Percentiles rank a stretch among this genome's conserved stretches.
These are phyloP conservation scores for Plantago coronopus DNA, from an alignment of 305 asterid species.

Conservation along the genomic window DNA sequence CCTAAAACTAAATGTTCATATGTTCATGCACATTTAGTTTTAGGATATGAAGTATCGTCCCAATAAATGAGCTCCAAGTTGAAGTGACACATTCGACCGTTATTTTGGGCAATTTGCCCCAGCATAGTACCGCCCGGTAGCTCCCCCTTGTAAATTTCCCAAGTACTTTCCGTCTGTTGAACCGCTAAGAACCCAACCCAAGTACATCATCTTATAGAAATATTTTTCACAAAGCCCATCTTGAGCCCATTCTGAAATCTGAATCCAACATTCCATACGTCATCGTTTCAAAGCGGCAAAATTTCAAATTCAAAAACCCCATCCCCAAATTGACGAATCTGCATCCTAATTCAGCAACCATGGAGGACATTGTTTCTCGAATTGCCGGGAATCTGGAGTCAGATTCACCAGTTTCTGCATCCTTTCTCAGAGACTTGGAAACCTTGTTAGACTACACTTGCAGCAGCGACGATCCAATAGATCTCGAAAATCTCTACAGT, in stretches of 20 bases:
- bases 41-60: too few relatives aligned
- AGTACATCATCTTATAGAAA: too few relatives aligned
- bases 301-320: background rate
- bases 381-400: conserved; percentile 56
- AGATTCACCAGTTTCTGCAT: conserved; percentile 41
- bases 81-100: too few relatives aligned
- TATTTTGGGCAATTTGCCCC: too few relatives aligned
- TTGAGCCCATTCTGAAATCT: background rate
- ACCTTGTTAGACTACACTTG: conserved; percentile 51
- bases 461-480: conserved; percentile 48
- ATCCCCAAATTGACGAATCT: background rate
- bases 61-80: too few relatives aligned
- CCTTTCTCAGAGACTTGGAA: conserved; percentile 50
- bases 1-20: too few relatives aligned
- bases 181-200: too few relatives aligned
- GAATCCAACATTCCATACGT: background rate
- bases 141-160: too few relatives aligned
- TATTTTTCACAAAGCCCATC: too few relatives aligned
- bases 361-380: conserved; percentile 61
- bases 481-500: conserved; percentile 44
- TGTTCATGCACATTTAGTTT: too few relatives aligned
- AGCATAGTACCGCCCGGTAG: too few relatives aligned
- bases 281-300: background rate
- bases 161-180: too few relatives aligned
- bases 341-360: conserved; percentile 25